phyloP scores from a whole-genome alignment of 805 yeast species.

The Candida sonorensis region DNA sequence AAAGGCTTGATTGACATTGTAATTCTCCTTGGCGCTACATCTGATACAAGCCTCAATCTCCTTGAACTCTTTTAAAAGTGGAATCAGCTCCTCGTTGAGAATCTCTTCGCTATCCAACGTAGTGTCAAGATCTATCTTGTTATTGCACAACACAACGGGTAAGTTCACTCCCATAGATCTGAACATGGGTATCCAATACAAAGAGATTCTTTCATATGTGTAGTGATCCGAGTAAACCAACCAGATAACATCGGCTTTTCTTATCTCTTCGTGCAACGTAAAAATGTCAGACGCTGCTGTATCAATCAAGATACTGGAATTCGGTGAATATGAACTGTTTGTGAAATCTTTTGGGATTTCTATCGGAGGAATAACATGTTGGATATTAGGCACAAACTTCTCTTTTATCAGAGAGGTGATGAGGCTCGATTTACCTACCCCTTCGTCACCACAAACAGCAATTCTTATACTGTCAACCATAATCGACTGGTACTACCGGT shows the following conservation, averaged over 20 bases:
- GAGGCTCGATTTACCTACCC: slow-evolving; percentile 78
- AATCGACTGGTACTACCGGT: no score
- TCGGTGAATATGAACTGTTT: slow-evolving; percentile 50
- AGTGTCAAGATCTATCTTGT: slow-evolving; percentile 33
- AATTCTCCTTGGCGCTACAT: slow-evolving; percentile 76
- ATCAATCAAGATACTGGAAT: slow-evolving; percentile 70
- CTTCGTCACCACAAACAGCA: slow-evolving; percentile 92
- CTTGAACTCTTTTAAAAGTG: slow-evolving; percentile 81
- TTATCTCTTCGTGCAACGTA: slow-evolving; percentile 60
- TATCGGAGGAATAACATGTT: slow-evolving; percentile 75
- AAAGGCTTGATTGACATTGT: slow-evolving; percentile 85
- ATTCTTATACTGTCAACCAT: slow-evolving; percentile 48
- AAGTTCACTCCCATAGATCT: slow-evolving; percentile 89
- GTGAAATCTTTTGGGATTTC: slow-evolving; percentile 72
- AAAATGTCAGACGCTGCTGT: slow-evolving; percentile 64
- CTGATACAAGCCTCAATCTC: slow-evolving; percentile 90
- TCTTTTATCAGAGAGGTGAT: slow-evolving; percentile 80
- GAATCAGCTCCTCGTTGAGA: slow-evolving; percentile 75
- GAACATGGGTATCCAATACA: slow-evolving; percentile 93
- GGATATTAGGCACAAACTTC: slow-evolving; percentile 68
- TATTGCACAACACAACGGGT: slow-evolving; percentile 88
- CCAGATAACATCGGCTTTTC: slow-evolving; percentile 88
- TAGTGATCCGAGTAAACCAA: slow-evolving; percentile 92
- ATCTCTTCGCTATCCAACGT: slow-evolving; percentile 38
- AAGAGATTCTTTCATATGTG: slow-evolving; percentile 84